Base-by-base conservation (phyloP, 192 early-diverging fungal species). In the Coemansia sp. region DNA sequence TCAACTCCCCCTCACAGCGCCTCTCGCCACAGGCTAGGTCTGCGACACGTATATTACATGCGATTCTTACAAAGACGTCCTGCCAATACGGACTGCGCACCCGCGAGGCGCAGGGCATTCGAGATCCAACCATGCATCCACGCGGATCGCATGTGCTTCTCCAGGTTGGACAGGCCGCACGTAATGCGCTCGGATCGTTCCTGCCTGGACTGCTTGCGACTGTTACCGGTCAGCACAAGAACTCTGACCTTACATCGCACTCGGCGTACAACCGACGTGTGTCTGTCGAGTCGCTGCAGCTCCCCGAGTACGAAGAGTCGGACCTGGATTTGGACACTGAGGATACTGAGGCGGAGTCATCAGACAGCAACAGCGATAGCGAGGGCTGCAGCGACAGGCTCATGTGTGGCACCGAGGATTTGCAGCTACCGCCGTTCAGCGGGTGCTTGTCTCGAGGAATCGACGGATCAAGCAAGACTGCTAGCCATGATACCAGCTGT, bases 71-170 rank as follows among this genome's bases (percentile, higher is more conserved):
- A 35, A 82, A 82, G 59, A 82, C 79, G 3, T 66, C 79, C 5
- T 82, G 79, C 62, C 67, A 74, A 67, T 82, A 76, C 38, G 79
- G 79, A 1, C 65, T 69, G 67, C 74, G 74, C 53, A 71, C 71
- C 2, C 79, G 79, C 50, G 75, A 76, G 36, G 75, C 75, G 0
- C 79, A 82, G 64, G 71, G 75, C 22, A 71, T 82, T 6, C 74
- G 71, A 20, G 74, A 76, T 22, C 66, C 68, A 2, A 74, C 67
- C 41, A 29, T 82, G 57, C 62, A 70, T n/a, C 65, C 74, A 53
- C 71, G 75, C 41, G 79, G 79, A 20, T 82, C 79, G 42, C 74
- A 82, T 62, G 70, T 76, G 19, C 29, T 82, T 56, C 68, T 82
- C n/a, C 64, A 74, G 38, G 71, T 76, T 34, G 75, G 79, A 15